A percentile compares a stretch with the other conserved stretches of the same genome.
These are phyloP conservation scores for Argentina anserina DNA, from an alignment of 306 rosid species.

Conservation along the genomic window DNA sequence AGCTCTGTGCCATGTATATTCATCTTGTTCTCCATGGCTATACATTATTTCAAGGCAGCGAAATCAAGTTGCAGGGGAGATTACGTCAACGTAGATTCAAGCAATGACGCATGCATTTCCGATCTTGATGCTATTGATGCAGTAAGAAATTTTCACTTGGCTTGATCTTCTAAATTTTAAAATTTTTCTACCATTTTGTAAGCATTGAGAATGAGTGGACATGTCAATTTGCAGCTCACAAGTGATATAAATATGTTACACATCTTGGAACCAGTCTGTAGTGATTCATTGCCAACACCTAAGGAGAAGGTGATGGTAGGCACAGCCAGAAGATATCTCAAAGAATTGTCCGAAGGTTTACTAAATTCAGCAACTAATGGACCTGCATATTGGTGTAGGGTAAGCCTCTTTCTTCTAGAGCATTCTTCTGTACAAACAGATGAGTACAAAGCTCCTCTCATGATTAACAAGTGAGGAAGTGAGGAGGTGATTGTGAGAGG, in stretches of 20 bases:
- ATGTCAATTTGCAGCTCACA: slow-evolving; percentile 21
- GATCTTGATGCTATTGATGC: slow-evolving; percentile 11
- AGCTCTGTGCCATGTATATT: neutral
- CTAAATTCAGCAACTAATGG: neutral
- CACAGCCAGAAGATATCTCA: slow-evolving; percentile 9
- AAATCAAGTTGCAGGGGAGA: slow-evolving; percentile 19
- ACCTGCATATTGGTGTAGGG: slow-evolving; percentile 23
- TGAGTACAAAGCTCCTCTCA: neutral
- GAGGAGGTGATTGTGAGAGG: neutral
- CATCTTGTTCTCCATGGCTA: neutral
- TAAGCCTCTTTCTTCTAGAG: neutral
- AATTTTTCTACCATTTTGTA: too few relatives aligned
- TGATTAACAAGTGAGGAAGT: neutral
- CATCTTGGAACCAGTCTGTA: slow-evolving; percentile 21
- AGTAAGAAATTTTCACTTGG: neutral
- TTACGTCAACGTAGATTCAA: slow-evolving; percentile 18
- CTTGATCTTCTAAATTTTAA: neutral
- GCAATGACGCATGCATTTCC: slow-evolving; percentile 13
- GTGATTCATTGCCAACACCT: neutral
- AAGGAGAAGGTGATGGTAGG: neutral
- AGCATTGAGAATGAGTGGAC: neutral
- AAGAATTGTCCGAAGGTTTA: neutral
- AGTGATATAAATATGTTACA: slow-evolving; percentile 14
- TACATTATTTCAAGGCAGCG: slow-evolving; percentile 10
- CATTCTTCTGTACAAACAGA: neutral